These are phyloP conservation scores for Saccharomycopsis malanga DNA, from an alignment of 805 yeast genomes.

Conservation along the genomic window DNA sequence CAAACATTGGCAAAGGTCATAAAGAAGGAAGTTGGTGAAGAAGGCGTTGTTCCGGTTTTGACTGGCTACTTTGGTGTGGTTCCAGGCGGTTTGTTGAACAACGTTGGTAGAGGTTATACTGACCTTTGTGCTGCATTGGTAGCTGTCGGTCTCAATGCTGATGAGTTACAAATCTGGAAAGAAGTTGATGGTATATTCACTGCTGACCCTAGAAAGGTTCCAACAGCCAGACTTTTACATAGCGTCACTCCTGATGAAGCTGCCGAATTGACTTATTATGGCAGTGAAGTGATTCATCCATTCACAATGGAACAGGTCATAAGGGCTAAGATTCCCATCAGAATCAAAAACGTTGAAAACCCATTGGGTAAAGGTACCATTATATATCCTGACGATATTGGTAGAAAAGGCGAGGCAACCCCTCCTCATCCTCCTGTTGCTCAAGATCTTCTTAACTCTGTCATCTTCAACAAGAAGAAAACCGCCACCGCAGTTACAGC, in stretches of 20 bases:
- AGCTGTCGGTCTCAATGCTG: constrained; percentile 89
- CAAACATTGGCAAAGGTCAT: constrained; percentile 45
- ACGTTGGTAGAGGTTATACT: constrained; percentile 96
- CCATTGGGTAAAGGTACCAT: constrained; percentile 91
- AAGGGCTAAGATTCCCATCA: constrained; percentile 89
- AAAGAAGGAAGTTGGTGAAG: constrained; percentile 28
- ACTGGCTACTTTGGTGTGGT: constrained; percentile 94
- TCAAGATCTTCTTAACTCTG: constrained; percentile 36
- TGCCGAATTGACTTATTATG: constrained; percentile 94
- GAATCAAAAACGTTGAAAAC: constrained; percentile 93
- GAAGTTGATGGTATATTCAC: constrained; percentile 99
- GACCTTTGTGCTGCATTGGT: constrained; percentile 95
- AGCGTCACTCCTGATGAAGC: constrained; percentile 98
- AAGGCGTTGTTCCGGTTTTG: constrained; percentile 68
- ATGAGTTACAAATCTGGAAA: constrained; percentile 96
- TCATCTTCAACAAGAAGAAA: constrained; percentile 42
- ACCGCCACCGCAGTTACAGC: constrained; percentile 96
- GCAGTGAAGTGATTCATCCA: constrained; percentile 97
- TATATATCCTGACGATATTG: constrained; percentile 86
- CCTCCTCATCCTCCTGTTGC: constrained; percentile 95
- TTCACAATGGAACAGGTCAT: constrained; percentile 99
- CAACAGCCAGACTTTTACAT: constrained; percentile 74
- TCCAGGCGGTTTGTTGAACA: constrained; percentile 91
- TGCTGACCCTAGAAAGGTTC: constrained; percentile 95
- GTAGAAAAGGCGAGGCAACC: constrained; percentile 77